Evolutionary conservation across 306 rosid species (phyloP).

Genomic region (Cucurbita pepo): DNA sequence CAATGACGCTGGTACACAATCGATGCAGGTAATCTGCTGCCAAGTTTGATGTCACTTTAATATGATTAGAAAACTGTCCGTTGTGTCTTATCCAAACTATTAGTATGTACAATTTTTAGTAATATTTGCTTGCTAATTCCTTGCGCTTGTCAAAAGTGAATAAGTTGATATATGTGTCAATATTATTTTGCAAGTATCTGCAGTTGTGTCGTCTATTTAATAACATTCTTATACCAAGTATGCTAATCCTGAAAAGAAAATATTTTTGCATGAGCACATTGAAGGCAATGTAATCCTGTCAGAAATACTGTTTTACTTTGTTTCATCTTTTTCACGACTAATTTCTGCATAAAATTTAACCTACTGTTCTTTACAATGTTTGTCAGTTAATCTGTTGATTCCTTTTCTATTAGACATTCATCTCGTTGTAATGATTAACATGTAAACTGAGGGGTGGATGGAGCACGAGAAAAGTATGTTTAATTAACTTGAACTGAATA

Average conservation of each 20-base stretch:
- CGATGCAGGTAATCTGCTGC: constrained; percentile 58
- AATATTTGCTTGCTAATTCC: background rate
- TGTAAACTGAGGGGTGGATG: background rate
- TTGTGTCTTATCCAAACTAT: background rate
- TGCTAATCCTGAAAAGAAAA: background rate
- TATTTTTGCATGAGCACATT: background rate
- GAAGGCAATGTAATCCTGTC: background rate
- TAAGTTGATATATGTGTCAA: background rate
- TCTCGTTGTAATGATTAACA: background rate
- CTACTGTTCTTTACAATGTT: background rate
- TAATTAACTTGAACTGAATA: background rate
- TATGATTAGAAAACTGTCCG: background rate
- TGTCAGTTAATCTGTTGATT: background rate
- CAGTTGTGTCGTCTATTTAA: background rate
- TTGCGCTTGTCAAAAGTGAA: background rate
- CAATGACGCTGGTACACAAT: constrained; percentile 88
- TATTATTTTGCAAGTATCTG: background rate
- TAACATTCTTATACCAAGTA: background rate
- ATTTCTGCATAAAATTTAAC: background rate
- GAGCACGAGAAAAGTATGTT: background rate
- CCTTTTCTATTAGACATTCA: background rate
- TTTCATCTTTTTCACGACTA: background rate
- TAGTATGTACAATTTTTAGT: background rate
- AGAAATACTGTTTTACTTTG: background rate
- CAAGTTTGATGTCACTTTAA: background rate